Percentiles rank a stretch among this genome's conserved stretches.
phyloP scores from a whole-genome alignment of 2,329 filamentous ascomycete genomes.

The Scleromitrula shiraiana region DNA sequence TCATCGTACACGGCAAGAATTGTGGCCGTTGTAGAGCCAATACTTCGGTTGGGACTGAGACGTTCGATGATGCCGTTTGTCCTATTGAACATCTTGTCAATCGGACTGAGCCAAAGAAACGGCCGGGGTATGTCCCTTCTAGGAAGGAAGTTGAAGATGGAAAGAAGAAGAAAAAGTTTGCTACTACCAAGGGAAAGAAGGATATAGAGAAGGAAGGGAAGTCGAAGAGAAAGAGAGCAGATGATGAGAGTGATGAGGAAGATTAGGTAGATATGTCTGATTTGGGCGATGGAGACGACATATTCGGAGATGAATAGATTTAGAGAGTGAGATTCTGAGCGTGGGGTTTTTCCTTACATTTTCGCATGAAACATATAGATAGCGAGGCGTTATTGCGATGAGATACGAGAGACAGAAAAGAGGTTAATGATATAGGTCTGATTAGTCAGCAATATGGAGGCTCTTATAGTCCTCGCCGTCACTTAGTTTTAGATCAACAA shows the following conservation, averaged over 20 bases:
- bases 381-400: too few species aligned
- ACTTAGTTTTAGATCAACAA: too few species aligned
- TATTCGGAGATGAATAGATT: neutral
- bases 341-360: too few species aligned
- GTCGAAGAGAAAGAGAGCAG: constrained; percentile 13
- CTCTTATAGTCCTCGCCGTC: too few species aligned
- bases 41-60: constrained; percentile 51
- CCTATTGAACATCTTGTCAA: constrained; percentile 55
- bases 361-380: too few species aligned
- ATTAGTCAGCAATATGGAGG: too few species aligned
- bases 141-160: neutral
- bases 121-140: constrained; percentile 1
- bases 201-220: constrained; percentile 5
- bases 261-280: constrained; percentile 6
- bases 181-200: neutral
- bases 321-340: too few species aligned
- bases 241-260: constrained; percentile 14
- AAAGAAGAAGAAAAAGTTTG: neutral
- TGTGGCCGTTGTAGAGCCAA: constrained; percentile 39
- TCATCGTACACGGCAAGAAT: constrained; percentile 44
- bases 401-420: too few species aligned
- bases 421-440: too few species aligned
- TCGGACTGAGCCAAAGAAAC: constrained; percentile 46
- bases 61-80: constrained; percentile 53
- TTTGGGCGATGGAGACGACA: neutral